Evolutionary conservation across 345 rosid species (phyloP), one percentile per base, ranked within the genome.

Genomic region (Acer yangbiense): DNA sequence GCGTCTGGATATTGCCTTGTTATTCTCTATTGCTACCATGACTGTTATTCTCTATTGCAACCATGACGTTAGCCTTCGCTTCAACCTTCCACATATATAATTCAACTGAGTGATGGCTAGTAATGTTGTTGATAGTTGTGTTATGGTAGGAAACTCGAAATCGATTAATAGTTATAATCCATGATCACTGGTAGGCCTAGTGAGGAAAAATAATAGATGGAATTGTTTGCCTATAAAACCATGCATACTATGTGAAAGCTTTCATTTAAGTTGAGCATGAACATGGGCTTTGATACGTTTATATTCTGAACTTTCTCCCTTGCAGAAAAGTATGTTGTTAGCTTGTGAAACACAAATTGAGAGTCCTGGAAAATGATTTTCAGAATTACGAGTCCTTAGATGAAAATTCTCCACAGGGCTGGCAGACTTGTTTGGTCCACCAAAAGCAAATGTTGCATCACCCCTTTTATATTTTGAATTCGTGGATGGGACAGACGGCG

Each of bases 311-410:
- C 29, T 78, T 65, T 21, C 75, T 43, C 67, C 83, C 12, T 83
- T 82, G 82, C 97, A 95, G 98, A 95, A 91, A 90, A 90, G 86
- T 80, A 85, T 95, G 70, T 69, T 91, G 68, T 81, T 93, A 87
- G 99, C 92, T 71, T 92, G 98, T 79, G 99, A 95, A 85, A 89
- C 90, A 74, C 94, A 91, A 83, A 85, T 91, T 11, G 97, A 91
- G 87, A 83, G 93, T 95, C 66, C 79, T 95, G 86, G 92, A 92
- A 81, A 89, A 75, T 82, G 94, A 82, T 78, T 96, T 96, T 79
- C 97, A 91, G 81, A 92, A 92, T 85, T 96, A 94, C 87, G 94
- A 96, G 81, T 96, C 94, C 18, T 88, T 96, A 23, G 91, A 96
- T 85, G 98, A 94, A 87, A 88, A 82, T 71, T 83, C 83, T 70